A percentile compares a stretch with the other conserved stretches of the same genome.
Conservation (phyloP, 2,329 filamentous ascomycete species). For the Colletotrichum gloeosporioides region DNA sequence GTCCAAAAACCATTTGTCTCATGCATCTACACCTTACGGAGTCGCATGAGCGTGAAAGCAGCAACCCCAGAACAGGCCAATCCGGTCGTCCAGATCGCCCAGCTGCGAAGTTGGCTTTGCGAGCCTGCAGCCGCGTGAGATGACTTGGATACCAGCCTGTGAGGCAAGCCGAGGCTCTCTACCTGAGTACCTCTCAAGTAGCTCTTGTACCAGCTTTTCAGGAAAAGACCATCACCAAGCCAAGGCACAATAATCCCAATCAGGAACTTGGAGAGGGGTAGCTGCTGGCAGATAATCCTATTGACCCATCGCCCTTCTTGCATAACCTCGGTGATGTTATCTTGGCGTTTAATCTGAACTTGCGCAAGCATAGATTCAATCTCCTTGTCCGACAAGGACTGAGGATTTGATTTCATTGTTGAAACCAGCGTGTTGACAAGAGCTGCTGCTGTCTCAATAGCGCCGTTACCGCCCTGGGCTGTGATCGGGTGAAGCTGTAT, state of each 20-base stretch:
- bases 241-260: neutral
- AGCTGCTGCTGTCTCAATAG: conserved; percentile 25
- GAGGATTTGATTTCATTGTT: neutral
- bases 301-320: neutral
- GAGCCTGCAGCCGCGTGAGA: neutral
- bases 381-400: neutral
- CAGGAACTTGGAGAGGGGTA: neutral
- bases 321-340: neutral
- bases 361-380: neutral
- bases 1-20: neutral
- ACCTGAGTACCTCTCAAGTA: neutral
- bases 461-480: conserved; percentile 27
- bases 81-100: neutral
- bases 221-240: neutral
- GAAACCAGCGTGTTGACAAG: conserved; percentile 18
- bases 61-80: neutral
- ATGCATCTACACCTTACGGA: neutral
- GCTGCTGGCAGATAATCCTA: neutral
- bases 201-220: neutral
- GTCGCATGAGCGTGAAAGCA: neutral
- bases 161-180: neutral
- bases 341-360: neutral
- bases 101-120: neutral
- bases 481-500: conserved; percentile 25
- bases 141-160: neutral